Conservation (phyloP, 2,329 filamentous ascomycete species). For the Aspergillus fructus region DNA sequence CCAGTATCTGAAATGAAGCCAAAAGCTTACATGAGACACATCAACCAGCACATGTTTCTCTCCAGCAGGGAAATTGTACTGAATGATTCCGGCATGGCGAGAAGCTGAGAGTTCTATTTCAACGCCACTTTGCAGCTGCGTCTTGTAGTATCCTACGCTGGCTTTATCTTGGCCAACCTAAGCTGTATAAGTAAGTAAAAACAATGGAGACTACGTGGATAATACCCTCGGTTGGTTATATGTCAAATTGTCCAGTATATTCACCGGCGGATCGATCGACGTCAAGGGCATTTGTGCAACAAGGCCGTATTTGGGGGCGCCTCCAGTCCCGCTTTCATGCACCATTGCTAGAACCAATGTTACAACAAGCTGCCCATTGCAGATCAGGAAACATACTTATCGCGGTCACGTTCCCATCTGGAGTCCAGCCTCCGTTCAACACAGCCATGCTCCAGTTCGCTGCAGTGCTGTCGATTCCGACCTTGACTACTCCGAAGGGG, state of each 20-base stretch:
- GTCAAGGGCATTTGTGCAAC: slow-evolving; percentile 38
- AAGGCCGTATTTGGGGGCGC: slow-evolving; percentile 41
- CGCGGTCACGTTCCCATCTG: slow-evolving; percentile 52
- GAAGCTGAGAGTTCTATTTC: slow-evolving; percentile 65
- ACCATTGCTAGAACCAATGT: slow-evolving; percentile 31
- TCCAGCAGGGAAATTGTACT: slow-evolving; percentile 59
- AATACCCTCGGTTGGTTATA: slow-evolving; percentile 59
- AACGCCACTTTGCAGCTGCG: slow-evolving; percentile 58
- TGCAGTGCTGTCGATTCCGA: slow-evolving; percentile 41
- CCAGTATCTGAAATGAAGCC: background rate
- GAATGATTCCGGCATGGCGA: slow-evolving; percentile 63
- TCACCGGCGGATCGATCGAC: slow-evolving; percentile 39
- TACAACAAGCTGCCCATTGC: background rate
- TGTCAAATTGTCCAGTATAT: slow-evolving; percentile 42
- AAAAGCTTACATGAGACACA: slow-evolving; percentile 44
- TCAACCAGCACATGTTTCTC: slow-evolving; percentile 64
- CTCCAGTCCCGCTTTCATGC: slow-evolving; percentile 52
- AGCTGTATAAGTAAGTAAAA: background rate
- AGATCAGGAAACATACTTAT: slow-evolving; percentile 33
- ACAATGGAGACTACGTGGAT: background rate
- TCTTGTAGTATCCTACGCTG: slow-evolving; percentile 63
- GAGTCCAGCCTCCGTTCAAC: slow-evolving; percentile 45
- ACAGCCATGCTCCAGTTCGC: slow-evolving; percentile 37
- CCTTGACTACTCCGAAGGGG: slow-evolving; percentile 46
- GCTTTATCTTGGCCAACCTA: slow-evolving; percentile 52